phyloP scores from a whole-genome alignment of 176 grass and related monocot genomes.

The Echinochloa phyllopogon region DNA sequence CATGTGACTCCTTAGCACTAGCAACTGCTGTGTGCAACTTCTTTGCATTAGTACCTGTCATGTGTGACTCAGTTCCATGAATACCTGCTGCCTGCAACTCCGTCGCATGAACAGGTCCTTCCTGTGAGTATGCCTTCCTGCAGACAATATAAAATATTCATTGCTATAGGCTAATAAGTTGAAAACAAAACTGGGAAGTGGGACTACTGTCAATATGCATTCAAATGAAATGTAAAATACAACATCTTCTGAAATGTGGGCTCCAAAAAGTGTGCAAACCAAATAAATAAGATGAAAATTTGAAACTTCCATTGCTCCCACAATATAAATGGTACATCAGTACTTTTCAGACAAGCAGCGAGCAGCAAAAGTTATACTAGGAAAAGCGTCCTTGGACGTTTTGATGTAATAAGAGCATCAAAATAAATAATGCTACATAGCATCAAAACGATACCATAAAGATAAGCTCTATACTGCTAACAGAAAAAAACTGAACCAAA shows the following conservation, averaged over 20 bases:
- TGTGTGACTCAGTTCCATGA: neutral
- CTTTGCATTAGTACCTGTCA: neutral
- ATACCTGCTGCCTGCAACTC: neutral
- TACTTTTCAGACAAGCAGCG: neutral
- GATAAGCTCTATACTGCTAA: neutral
- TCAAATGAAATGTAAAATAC: neutral
- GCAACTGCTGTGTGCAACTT: neutral
- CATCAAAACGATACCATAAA: neutral
- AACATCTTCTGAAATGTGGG: neutral
- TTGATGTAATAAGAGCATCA: neutral
- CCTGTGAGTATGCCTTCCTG: neutral
- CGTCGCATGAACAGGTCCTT: neutral
- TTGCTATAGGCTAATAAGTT: slow-evolving; percentile 14
- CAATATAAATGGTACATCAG: neutral
- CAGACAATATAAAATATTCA: neutral
- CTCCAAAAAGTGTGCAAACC: neutral
- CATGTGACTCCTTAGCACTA: neutral
- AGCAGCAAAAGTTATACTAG: slow-evolving; percentile 11
- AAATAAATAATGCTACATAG: neutral
- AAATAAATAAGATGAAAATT: neutral
- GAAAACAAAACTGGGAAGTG: neutral
- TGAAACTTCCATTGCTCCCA: neutral
- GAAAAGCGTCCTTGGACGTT: neutral
- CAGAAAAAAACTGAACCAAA: neutral
- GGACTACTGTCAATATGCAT: slow-evolving; percentile 1